phyloP scores from a whole-genome alignment of 495 filamentous ascomycete species.

The Xylaria nigripes region DNA sequence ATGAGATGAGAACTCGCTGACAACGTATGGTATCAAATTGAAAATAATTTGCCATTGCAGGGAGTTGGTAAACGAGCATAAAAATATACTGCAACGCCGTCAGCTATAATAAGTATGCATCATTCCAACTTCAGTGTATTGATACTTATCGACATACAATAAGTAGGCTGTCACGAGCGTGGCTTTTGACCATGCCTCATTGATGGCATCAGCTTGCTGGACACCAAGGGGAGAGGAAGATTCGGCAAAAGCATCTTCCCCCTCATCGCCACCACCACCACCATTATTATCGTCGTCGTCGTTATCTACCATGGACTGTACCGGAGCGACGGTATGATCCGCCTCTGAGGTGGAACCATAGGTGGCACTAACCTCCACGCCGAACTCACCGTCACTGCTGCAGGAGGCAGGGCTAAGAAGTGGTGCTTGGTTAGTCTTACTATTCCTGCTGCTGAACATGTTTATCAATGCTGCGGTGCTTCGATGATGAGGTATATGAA shows the following conservation, averaged over 20 bases:
- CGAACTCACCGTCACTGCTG: constrained; percentile 13
- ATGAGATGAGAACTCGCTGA: constrained; percentile 39
- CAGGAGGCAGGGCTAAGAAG: constrained; percentile 17
- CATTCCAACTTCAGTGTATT: neutral
- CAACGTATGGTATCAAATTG: constrained; percentile 39
- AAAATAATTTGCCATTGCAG: constrained; percentile 36
- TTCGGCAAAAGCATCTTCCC: constrained; percentile 16
- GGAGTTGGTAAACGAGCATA: constrained; percentile 41
- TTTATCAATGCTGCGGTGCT: constrained; percentile 11
- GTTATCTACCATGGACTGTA: constrained; percentile 1
- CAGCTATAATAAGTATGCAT: neutral
- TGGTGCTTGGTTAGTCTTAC: constrained; percentile 18
- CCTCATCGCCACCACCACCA: constrained; percentile 15
- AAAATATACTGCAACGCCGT: constrained; percentile 27
- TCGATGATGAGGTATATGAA: constrained; percentile 15
- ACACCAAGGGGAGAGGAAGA: constrained; percentile 31
- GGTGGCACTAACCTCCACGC: neutral
- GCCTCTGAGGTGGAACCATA: constrained; percentile 19
- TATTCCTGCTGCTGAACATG: constrained; percentile 13
- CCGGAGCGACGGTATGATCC: constrained; percentile 10
- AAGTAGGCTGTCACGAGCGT: constrained; percentile 34
- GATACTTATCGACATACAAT: constrained; percentile 25
- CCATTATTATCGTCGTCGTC: constrained; percentile 11
- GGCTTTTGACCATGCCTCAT: constrained; percentile 36
- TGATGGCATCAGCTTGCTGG: constrained; percentile 37